A percentile compares a stretch with the other conserved stretches of the same genome.
Conservation (phyloP, 108 stramenopile genomes). For the Conticribra weissflogii region DNA sequence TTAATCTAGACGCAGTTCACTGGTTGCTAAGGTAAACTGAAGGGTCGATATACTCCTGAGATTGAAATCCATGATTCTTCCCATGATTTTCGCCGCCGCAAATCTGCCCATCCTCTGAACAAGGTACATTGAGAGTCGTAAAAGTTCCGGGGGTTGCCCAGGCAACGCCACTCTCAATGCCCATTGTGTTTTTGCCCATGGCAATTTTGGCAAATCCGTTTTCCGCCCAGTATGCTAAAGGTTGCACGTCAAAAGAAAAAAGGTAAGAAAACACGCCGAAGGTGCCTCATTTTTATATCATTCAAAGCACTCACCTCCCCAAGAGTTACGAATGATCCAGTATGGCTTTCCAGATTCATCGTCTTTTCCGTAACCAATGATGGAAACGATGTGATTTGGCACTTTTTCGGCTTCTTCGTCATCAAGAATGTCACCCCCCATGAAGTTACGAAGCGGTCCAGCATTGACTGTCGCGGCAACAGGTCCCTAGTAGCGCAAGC, state of each 20-base stretch:
- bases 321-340: conserved; percentile 93
- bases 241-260: background rate
- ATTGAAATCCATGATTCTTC: background rate
- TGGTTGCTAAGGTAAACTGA: conserved; percentile 17
- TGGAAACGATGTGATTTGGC: conserved; percentile 85
- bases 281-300: too few relatives aligned
- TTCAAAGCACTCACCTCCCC: too few relatives aligned
- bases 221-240: conserved; percentile 66
- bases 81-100: conserved; percentile 35
- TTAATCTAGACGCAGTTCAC: too few relatives aligned
- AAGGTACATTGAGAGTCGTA: conserved; percentile 55
- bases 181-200: conserved; percentile 73
- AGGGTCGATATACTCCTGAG: conserved; percentile 22
- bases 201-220: conserved; percentile 66
- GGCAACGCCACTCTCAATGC: conserved; percentile 68
- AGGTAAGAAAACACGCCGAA: too few relatives aligned
- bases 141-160: conserved; percentile 80
- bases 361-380: conserved; percentile 93
- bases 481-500: conserved; percentile 61
- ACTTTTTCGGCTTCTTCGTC: conserved; percentile 48
- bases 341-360: conserved; percentile 56
- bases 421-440: conserved; percentile 73
- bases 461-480: conserved; percentile 87
- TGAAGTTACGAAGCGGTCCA: conserved; percentile 55
- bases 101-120: conserved; percentile 59